Base-by-base conservation (phyloP, 2,329 filamentous ascomycete genomes). In the Aspergillus ustus region DNA sequence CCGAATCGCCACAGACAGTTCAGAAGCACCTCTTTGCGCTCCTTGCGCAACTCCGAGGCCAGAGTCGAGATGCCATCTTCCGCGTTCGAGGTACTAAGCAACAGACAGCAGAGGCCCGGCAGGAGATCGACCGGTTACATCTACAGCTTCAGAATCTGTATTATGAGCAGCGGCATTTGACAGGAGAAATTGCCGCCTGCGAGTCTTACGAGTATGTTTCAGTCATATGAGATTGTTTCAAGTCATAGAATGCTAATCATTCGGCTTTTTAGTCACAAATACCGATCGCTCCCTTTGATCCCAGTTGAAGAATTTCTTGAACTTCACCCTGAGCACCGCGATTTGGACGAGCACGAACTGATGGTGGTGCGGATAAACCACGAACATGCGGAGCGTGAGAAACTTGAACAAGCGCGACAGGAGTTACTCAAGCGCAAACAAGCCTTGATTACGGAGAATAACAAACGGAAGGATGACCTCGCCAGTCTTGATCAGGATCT, bases 111-210 rank as follows among this genome's bases (percentile, higher is more conserved):
- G 92, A 97, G 76, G 91, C 91, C 52, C 88, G 93, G 52, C 91
- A 94, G 70, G 92, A 97, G 78, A 92, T 98, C 66, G 95, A 99
- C 75, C 87, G 89, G 53, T 83, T 99, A 63, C 93, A 98, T 74
- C 84, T 99, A 43, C 91, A 96, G 73, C 84, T 99, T 59, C 94
- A 98, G 78, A 99, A 99, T 73, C 81, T 99, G 7, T 96, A 95
- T 76, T 99, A 99, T 73, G 94, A 99, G 77, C 93, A 98, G 80
- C 85, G 92, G 58, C 93, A 97, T 77, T 81, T 99, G 58, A 88
- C 91, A 66, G 91, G 91, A 52, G 95, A 99, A 78, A 98, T 99
- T 63, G 83, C 87, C 0, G 92, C 91, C 8, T 98, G 95, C 76
- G 91, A 97, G 74, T 90, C 89, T 55, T 97, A 96, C 70, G 91